Evolutionary conservation across 2,329 filamentous ascomycete genomes (phyloP).

Genomic region (Epichloe sibirici): DNA sequence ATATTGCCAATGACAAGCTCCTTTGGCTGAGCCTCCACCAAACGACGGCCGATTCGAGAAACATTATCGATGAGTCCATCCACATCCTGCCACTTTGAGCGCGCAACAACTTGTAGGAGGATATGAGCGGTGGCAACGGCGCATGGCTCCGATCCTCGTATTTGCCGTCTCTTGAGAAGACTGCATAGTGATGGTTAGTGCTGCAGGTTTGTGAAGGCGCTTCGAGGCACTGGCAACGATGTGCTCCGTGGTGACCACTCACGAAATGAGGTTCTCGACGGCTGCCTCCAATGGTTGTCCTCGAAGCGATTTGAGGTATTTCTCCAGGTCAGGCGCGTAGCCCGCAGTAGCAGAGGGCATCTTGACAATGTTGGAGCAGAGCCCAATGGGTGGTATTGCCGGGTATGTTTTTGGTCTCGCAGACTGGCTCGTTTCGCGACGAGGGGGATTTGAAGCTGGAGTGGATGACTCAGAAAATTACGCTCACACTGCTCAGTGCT

Average conservation of each 20-base stretch:
- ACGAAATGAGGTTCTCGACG: conserved; percentile 77
- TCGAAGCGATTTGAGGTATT: conserved; percentile 70
- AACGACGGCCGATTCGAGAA: conserved; percentile 61
- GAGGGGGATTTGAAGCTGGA: background rate
- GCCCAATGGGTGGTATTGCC: background rate
- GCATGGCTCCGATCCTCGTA: conserved; percentile 75
- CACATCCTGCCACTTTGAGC: conserved; percentile 66
- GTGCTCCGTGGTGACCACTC: conserved; percentile 20
- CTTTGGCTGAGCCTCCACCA: conserved; percentile 74
- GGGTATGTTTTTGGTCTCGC: background rate
- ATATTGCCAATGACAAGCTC: conserved; percentile 94
- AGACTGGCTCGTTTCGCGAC: conserved; percentile 3
- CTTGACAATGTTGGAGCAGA: background rate
- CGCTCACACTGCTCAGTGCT: background rate
- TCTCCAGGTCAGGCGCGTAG: conserved; percentile 59
- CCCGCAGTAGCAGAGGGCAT: conserved; percentile 25
- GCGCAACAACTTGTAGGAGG: conserved; percentile 73
- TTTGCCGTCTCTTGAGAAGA: conserved; percentile 81
- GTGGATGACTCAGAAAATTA: conserved; percentile 2
- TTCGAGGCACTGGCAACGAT: background rate
- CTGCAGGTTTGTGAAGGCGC: background rate
- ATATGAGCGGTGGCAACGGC: conserved; percentile 86
- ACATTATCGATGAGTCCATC: conserved; percentile 70
- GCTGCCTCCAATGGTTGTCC: conserved; percentile 65
- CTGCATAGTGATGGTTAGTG: conserved; percentile 4